Conservation (phyloP, 345 rosid species). For the Brassica napus region DNA sequence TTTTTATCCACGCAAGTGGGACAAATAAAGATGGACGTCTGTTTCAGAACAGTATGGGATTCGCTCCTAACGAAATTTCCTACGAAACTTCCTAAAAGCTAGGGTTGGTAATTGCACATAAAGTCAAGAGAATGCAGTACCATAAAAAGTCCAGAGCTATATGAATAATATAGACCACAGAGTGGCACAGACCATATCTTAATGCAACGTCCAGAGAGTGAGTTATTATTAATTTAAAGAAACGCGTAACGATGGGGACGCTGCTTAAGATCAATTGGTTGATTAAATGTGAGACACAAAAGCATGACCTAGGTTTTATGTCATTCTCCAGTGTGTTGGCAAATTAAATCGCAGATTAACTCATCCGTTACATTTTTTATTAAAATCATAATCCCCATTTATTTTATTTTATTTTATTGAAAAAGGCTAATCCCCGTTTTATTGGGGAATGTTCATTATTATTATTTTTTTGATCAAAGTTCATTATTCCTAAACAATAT, state of each 20-base stretch:
- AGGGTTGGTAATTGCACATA: conserved; percentile 1
- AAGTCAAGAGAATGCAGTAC: conserved; percentile 12
- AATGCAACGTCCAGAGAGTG: conserved; percentile 12
- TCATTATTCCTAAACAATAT: background rate
- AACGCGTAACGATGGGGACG: background rate
- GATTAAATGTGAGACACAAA: conserved; percentile 5
- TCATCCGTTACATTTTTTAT: conserved; percentile 18
- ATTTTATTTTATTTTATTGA: background rate
- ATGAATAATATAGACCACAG: conserved; percentile 1
- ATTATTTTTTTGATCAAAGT: background rate
- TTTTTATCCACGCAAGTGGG: conserved; percentile 28
- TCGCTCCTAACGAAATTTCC: conserved; percentile 32
- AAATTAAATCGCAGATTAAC: background rate
- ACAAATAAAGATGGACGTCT: conserved; percentile 29
- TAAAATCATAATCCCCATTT: background rate
- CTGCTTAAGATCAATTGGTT: background rate
- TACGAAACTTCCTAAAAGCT: conserved; percentile 19
- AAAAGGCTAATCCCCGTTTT: background rate
- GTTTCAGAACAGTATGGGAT: conserved; percentile 16
- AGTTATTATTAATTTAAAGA: background rate
- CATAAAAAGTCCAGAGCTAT: conserved; percentile 29
- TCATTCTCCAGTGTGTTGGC: background rate
- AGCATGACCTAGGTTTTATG: conserved; percentile 23
- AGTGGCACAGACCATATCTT: background rate
- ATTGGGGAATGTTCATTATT: background rate